Evolutionary conservation across 371 early-diverging fungal genomes (phyloP).

Genomic region (Syncephalis plumigaleata): DNA sequence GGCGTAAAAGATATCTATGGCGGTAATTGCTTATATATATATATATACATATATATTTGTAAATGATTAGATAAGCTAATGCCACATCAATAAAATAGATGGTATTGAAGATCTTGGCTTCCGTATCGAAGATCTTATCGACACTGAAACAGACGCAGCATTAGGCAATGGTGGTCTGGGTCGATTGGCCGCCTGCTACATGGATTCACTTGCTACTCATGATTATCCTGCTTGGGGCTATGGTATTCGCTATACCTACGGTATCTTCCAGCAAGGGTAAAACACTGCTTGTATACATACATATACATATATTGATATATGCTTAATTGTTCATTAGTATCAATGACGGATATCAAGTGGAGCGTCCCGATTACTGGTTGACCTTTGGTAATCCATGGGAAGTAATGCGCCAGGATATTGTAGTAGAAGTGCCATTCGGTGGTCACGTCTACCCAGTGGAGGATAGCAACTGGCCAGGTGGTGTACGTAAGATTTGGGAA

Average conservation of each 20-base stretch:
- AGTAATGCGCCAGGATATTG: slow-evolving; percentile 68
- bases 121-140: slow-evolving; percentile 67
- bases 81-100: slow-evolving; percentile 5
- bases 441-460: slow-evolving; percentile 51
- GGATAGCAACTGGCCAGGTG: slow-evolving; percentile 30
- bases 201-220: slow-evolving; percentile 75
- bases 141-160: slow-evolving; percentile 81
- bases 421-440: slow-evolving; percentile 69
- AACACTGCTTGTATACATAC: slow-evolving; percentile 7
- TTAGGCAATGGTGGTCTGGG: slow-evolving; percentile 89
- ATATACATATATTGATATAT: neutral
- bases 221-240: slow-evolving; percentile 85
- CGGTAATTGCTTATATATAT: slow-evolving; percentile 4
- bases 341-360: slow-evolving; percentile 77
- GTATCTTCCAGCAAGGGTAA: slow-evolving; percentile 76
- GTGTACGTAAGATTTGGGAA: slow-evolving; percentile 55
- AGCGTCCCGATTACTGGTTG: slow-evolving; percentile 82
- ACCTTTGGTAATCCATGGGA: slow-evolving; percentile 87
- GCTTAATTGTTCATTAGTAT: slow-evolving; percentile 35
- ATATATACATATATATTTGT: neutral
- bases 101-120: slow-evolving; percentile 60
- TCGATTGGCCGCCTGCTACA: slow-evolving; percentile 77
- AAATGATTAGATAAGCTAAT: neutral
- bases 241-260: slow-evolving; percentile 78
- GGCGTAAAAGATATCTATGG: slow-evolving; percentile 50